Conservation (phyloP, 2,329 filamentous ascomycete species). For the Colletotrichum liaoningense region DNA sequence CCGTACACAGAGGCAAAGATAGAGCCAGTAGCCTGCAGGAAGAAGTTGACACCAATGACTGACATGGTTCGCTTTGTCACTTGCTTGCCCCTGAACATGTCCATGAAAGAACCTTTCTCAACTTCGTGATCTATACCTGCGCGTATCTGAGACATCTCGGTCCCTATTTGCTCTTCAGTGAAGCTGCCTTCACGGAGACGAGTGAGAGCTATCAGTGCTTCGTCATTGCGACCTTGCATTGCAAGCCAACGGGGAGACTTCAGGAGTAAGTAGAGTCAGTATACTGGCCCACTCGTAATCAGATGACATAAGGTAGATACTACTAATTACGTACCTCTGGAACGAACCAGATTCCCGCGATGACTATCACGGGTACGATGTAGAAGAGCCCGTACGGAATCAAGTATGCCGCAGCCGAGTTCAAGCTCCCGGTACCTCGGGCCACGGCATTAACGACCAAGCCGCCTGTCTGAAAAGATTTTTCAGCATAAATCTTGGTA, state of each 20-base stretch:
- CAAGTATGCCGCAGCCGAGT: conserved; percentile 45
- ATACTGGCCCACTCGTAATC: no score
- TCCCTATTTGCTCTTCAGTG: conserved; percentile 40
- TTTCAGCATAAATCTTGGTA: neutral
- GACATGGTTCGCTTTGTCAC: conserved; percentile 40
- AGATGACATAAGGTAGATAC: no score
- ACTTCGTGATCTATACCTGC: conserved; percentile 44
- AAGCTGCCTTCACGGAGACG: conserved; percentile 40
- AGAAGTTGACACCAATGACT: conserved; percentile 43
- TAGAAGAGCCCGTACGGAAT: conserved; percentile 50
- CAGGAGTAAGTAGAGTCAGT: no score
- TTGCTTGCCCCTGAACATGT: conserved; percentile 41
- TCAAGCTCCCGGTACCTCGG: conserved; percentile 43
- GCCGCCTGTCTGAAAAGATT: conserved; percentile 17
- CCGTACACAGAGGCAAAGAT: conserved; percentile 45
- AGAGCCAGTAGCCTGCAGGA: conserved; percentile 45
- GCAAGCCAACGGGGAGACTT: conserved; percentile 45
- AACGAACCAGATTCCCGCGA: conserved; percentile 42
- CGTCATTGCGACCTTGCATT: conserved; percentile 40
- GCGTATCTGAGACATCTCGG: conserved; percentile 34
- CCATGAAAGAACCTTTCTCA: conserved; percentile 49
- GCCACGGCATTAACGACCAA: conserved; percentile 41
- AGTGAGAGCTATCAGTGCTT: conserved; percentile 41
- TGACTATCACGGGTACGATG: conserved; percentile 44
- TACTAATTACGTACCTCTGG: conserved; percentile 38